Evolutionary conservation across 176 grass and related monocot species (phyloP).

Genomic region (Oryza brachyantha): DNA sequence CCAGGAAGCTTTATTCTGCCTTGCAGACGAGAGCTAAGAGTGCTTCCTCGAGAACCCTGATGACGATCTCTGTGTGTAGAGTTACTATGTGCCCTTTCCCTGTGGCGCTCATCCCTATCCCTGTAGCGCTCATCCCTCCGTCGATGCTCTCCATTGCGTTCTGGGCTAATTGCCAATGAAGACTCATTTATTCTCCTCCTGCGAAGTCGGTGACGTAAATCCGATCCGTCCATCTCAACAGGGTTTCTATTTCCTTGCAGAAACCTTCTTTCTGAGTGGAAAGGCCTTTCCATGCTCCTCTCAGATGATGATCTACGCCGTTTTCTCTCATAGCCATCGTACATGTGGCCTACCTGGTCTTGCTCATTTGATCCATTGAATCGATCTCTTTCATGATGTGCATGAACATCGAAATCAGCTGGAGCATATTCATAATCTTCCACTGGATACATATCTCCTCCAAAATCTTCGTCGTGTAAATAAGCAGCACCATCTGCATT

Average conservation of each 20-base stretch:
- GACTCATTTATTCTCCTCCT: constrained; percentile 63
- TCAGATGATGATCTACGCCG: constrained; percentile 55
- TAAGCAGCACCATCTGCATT: constrained; percentile 65
- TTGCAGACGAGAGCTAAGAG: constrained; percentile 56
- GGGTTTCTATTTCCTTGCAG: constrained; percentile 30
- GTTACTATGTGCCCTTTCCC: constrained; percentile 42
- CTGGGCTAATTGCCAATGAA: constrained; percentile 43
- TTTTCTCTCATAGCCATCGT: constrained; percentile 66
- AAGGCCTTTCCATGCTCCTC: constrained; percentile 54
- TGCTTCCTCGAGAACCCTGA: constrained; percentile 41
- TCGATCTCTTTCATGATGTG: constrained; percentile 56
- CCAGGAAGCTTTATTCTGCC: constrained; percentile 89
- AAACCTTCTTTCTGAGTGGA: constrained; percentile 58
- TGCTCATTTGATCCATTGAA: constrained; percentile 53
- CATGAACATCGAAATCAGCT: constrained; percentile 45
- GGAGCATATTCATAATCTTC: constrained; percentile 75
- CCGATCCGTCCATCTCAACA: constrained; percentile 59
- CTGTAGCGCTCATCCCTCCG: constrained; percentile 47
- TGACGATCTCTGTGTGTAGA: constrained; percentile 29
- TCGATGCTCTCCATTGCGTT: constrained; percentile 23
- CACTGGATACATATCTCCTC: constrained; percentile 59
- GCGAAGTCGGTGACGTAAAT: constrained; percentile 75
- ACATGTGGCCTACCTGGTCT: constrained; percentile 28
- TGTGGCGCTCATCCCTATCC: constrained; percentile 26
- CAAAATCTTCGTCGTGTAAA: constrained; percentile 61